Conservation (phyloP, 208 protist species). For the Leishmania mexicana region DNA sequence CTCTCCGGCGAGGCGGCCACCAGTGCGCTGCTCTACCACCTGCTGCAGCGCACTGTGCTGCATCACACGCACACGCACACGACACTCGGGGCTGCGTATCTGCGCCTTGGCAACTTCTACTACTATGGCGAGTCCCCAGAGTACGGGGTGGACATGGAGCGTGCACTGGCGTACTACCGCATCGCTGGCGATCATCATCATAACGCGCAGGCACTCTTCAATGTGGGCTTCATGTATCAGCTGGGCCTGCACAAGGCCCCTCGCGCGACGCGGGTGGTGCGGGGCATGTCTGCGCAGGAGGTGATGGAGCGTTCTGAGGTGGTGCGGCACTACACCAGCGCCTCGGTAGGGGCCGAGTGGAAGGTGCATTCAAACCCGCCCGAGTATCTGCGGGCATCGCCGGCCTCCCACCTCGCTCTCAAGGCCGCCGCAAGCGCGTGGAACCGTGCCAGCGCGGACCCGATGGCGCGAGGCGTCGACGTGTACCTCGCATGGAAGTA, state of each 20-base stretch:
- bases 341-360: conserved; percentile 10
- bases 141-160: conserved; percentile 46
- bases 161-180: conserved; percentile 67
- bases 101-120: conserved; percentile 76
- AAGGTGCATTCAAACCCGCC: conserved; percentile 26
- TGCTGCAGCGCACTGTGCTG: conserved; percentile 43
- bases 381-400: conserved; percentile 14
- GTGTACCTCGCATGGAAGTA: conserved; percentile 34
- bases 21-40: conserved; percentile 42
- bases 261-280: conserved; percentile 13
- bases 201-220: conserved; percentile 56
- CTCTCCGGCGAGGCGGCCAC: conserved; percentile 54
- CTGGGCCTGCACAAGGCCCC: conserved; percentile 44
- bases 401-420: conserved; percentile 12
- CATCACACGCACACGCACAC: conserved; percentile 14
- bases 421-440: conserved; percentile 23
- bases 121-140: conserved; percentile 63
- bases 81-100: conserved; percentile 36
- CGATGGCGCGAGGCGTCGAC: conserved; percentile 30
- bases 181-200: conserved; percentile 36
- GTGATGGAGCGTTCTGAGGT: background rate
- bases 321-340: conserved; percentile 1
- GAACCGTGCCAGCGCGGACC: conserved; percentile 13
- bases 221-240: conserved; percentile 74
- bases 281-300: conserved; percentile 7